These are phyloP conservation scores for Epichloe festucae DNA, from an alignment of 2,329 filamentous ascomycete genomes.

Conservation along the genomic window DNA sequence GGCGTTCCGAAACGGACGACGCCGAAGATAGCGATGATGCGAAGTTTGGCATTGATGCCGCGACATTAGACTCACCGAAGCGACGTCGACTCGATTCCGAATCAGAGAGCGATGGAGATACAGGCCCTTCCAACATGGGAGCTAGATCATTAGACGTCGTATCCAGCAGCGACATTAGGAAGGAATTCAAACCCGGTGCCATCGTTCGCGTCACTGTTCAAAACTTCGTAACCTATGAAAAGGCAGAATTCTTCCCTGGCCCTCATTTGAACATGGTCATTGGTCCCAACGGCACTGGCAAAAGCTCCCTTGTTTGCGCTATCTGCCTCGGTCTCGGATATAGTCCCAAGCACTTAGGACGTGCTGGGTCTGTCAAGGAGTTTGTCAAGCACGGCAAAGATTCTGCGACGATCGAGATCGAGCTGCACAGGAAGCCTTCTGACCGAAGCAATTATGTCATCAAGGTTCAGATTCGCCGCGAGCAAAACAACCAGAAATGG, in stretches of 20 bases:
- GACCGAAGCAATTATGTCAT: slow-evolving; percentile 59
- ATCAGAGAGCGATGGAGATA: slow-evolving; percentile 9
- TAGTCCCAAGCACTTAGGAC: slow-evolving; percentile 67
- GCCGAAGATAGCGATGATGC: slow-evolving; percentile 21
- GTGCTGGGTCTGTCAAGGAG: slow-evolving; percentile 72
- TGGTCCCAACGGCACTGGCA: slow-evolving; percentile 95
- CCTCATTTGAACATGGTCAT: slow-evolving; percentile 97
- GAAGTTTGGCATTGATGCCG: slow-evolving; percentile 12
- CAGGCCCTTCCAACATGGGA: slow-evolving; percentile 7
- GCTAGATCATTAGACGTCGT: slow-evolving; percentile 6
- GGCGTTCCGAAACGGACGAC: slow-evolving; percentile 30
- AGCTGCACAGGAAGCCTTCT: slow-evolving; percentile 55
- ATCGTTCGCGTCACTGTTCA: slow-evolving; percentile 76
- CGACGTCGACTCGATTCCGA: slow-evolving; percentile 21
- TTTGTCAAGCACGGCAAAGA: slow-evolving; percentile 84
- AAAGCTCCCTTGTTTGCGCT: slow-evolving; percentile 93
- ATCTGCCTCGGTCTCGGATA: slow-evolving; percentile 89
- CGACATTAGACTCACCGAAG: slow-evolving; percentile 20
- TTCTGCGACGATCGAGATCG: slow-evolving; percentile 76
- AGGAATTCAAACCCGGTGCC: slow-evolving; percentile 56
- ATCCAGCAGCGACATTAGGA: slow-evolving; percentile 10
- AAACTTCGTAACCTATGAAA: slow-evolving; percentile 92
- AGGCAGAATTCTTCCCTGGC: slow-evolving; percentile 80
- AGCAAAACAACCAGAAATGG: slow-evolving; percentile 73
- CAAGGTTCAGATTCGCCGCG: slow-evolving; percentile 61